Conservation (phyloP, 257 asterid species). For the Solanum lignicaule region DNA sequence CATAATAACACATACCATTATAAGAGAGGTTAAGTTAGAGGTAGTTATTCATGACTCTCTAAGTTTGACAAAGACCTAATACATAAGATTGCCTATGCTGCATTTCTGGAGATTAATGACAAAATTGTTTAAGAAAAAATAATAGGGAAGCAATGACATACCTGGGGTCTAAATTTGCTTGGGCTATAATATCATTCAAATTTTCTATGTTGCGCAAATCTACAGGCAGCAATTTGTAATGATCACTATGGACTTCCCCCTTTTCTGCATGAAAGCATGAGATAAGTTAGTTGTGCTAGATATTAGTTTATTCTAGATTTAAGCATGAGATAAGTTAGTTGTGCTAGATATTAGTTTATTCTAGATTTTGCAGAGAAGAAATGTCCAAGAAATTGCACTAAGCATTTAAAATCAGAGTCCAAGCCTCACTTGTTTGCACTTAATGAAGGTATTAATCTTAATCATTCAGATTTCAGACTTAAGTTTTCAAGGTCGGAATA, state of each 20-base stretch:
- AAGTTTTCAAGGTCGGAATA: not conserved
- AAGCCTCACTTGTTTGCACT: not conserved
- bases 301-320: not conserved
- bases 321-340: conserved; percentile 9
- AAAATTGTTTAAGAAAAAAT: not conserved
- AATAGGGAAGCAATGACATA: conserved; percentile 3
- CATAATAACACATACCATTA: not conserved
- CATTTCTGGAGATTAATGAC: not conserved
- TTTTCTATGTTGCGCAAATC: conserved; percentile 69
- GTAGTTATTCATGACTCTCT: not conserved
- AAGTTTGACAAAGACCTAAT: not conserved
- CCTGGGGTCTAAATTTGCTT: conserved; percentile 88
- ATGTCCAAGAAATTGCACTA: not conserved
- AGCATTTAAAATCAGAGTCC: not conserved
- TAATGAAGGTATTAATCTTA: too few relatives aligned
- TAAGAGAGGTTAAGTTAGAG: not conserved
- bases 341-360: not conserved
- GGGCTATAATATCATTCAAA: conserved; percentile 53
- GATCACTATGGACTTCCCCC: conserved; percentile 80
- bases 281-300: not conserved
- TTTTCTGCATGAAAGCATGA: conserved; percentile 50
- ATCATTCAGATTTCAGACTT: too few relatives aligned
- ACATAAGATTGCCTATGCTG: not conserved
- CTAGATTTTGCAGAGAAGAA: not conserved
- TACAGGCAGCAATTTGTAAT: conserved; percentile 89